Evolutionary conservation across 257 asterid species (phyloP), one percentile per base, ranked within the genome.

Genomic region (Solanum sitiens): DNA sequence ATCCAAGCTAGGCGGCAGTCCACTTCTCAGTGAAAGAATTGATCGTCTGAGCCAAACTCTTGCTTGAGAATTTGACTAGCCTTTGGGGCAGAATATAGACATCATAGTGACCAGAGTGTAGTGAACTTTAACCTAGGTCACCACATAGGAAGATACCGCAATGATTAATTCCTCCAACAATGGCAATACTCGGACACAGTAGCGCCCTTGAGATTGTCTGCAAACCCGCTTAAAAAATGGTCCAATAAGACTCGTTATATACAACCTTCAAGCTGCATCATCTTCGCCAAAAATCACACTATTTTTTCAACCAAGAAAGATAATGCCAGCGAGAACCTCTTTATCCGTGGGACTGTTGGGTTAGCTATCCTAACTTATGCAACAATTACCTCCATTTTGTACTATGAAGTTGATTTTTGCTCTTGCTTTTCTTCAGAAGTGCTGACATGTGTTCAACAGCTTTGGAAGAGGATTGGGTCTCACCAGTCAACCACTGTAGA

Each of bases 401-500:
- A 86, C 92, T 84, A 59, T 89, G 88, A 84, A 88, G 75, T 73
- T 89, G 90, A 50, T 82, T 88, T 79, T 91, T 91, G 90, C 91
- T 96, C 91, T 89, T 92, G 88, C 93, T 92, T 88, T 92, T 95
- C 94, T 91, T 95, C 87, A 96, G 87, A 90, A 96, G 90, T 63
- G 96, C 76, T 65, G 96, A 94, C 96, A 94, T 89, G 86, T 90
- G 87, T 53, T 94, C 98, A 79, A 93, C 88, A 37, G 93, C 89
- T 67, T 73, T 83, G 3, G 89, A 90, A 15, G 96, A 91, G 30
- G 98, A 91, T 70, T 94, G 95, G 90, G 92, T 90, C 71, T 94
- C 98, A 20, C 98, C 98, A n/a, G 94, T 94, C 92, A 96, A 90
- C 98, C 98, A 94, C 88, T 88, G 94, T 87, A 96, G 85, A 89